Evolutionary conservation across 2,329 filamentous ascomycete genomes (phyloP).

Genomic region (Didymella segeticola): DNA sequence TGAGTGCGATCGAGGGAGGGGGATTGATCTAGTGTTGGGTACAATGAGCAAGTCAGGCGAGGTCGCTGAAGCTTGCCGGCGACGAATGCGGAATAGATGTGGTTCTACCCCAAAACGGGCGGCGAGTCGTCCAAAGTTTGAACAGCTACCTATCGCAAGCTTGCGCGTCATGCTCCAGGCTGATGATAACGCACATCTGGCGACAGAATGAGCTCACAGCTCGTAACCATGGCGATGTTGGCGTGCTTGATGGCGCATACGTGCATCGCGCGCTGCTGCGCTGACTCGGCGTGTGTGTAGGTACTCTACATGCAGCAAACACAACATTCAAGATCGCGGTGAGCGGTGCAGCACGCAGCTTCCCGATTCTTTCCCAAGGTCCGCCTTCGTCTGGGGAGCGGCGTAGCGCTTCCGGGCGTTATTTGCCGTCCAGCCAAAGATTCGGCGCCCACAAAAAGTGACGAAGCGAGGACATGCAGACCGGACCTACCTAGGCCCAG

Average conservation of each 20-base stretch:
- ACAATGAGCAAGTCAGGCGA: constrained; percentile 20
- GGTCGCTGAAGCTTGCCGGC: constrained; percentile 3
- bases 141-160: constrained; percentile 6
- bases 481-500: constrained; percentile 20
- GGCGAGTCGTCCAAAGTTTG: constrained; percentile 6
- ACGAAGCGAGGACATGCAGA: constrained; percentile 28
- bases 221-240: constrained; percentile 19
- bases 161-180: constrained; percentile 17
- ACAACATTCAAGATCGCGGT: constrained; percentile 14
- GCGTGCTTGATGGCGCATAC: constrained; percentile 5
- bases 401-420: constrained; percentile 39
- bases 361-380: constrained; percentile 26
- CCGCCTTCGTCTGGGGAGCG: constrained; percentile 35
- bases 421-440: constrained; percentile 23
- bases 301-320: constrained; percentile 32
- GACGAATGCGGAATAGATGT: constrained; percentile 14
- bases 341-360: constrained; percentile 26
- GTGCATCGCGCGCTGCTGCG: constrained; percentile 19
- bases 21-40: constrained; percentile 7
- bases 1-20: constrained; percentile 2
- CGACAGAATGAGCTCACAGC: constrained; percentile 26
- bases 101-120: constrained; percentile 12
- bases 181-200: constrained; percentile 18
- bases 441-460: constrained; percentile 45
- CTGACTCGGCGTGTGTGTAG: constrained; percentile 15